Percentiles rank a stretch among this genome's conserved stretches.
Evolutionary conservation across 208 protist genomes (phyloP).

Genomic region (Kentomonas sorsogonicus): DNA sequence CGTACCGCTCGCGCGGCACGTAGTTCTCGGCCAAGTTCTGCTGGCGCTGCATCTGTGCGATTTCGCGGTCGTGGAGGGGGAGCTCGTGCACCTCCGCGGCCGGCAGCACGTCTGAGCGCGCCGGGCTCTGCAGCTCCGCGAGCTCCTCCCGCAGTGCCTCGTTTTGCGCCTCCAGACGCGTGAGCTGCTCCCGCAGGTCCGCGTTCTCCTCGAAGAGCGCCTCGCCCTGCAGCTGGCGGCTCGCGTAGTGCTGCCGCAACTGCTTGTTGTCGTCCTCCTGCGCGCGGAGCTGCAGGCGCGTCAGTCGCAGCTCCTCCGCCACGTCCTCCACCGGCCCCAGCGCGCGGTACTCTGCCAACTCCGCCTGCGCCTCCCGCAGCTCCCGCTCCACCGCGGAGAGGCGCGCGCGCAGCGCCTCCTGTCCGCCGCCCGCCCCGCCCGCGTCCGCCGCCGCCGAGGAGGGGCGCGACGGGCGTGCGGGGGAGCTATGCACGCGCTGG

Average conservation of each 20-base stretch:
- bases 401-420: background rate
- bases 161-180: background rate
- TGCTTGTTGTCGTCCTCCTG: background rate
- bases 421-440: background rate
- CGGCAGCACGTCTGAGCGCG: background rate
- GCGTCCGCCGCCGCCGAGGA: background rate
- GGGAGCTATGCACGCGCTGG: too few relatives aligned
- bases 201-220: background rate
- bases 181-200: background rate
- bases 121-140: background rate
- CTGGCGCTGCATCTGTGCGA: background rate
- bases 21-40: background rate
- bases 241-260: background rate
- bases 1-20: background rate
- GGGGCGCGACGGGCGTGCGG: too few relatives aligned
- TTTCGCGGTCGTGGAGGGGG: too few relatives aligned
- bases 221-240: background rate
- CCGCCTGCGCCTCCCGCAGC: conserved; percentile 7
- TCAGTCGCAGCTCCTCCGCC: background rate
- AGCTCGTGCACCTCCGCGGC: too few relatives aligned
- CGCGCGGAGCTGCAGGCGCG: background rate
- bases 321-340: background rate
- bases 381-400: conserved; percentile 1
- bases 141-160: too few relatives aligned
- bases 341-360: background rate